Conservation (phyloP, 164 flowering plant species). For the Euptelea pleiosperma region DNA sequence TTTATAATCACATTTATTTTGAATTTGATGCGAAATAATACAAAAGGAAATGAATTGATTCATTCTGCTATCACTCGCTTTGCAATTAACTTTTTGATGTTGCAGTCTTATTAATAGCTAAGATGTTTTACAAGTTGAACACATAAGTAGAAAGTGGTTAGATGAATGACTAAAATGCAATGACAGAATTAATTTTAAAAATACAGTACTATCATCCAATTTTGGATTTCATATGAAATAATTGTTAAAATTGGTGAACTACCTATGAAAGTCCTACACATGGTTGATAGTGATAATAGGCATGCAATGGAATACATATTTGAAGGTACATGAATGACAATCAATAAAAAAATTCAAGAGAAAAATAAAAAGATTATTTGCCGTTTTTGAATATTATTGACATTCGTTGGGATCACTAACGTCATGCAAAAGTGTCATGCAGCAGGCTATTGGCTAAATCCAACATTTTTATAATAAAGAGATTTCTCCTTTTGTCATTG, state of each 20-base stretch:
- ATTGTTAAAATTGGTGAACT: not conserved
- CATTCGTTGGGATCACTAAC: not conserved
- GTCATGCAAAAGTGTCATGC: no score
- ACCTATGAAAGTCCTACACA: not conserved
- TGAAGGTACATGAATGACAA: not conserved
- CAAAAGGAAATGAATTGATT: not conserved
- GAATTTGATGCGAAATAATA: not conserved
- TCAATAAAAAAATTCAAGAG: not conserved
- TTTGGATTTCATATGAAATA: not conserved
- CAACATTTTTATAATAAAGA: not conserved
- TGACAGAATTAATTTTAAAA: not conserved
- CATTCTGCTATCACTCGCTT: slow-evolving; percentile 2
- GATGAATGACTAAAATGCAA: not conserved
- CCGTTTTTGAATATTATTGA: not conserved
- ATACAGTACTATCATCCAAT: not conserved
- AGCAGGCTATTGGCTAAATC: slow-evolving; percentile 1
- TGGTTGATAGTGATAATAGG: not conserved
- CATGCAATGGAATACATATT: not conserved
- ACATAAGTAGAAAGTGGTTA: not conserved
- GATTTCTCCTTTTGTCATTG: not conserved
- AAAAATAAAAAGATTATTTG: no score
- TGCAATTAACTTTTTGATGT: slow-evolving; percentile 8
- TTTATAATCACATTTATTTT: slow-evolving; percentile 10
- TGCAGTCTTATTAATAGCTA: not conserved
- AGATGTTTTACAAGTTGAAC: slow-evolving; percentile 1